These are phyloP conservation scores for Trapa bicornis DNA, from an alignment of 345 rosid species.

Conservation along the genomic window DNA sequence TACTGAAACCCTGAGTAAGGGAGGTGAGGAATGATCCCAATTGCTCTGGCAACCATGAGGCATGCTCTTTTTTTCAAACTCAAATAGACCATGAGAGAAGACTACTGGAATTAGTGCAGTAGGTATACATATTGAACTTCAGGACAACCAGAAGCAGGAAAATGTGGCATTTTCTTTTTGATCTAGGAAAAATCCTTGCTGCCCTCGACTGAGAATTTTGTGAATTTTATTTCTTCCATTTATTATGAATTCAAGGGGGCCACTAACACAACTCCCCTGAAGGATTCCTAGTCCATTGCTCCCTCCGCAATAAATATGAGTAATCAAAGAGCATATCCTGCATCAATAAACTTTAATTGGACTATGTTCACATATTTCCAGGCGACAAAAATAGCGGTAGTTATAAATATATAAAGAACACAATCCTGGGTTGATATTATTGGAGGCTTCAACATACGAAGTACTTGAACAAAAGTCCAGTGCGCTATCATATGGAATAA, in stretches of 20 bases:
- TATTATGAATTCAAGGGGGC: slow-evolving; percentile 59
- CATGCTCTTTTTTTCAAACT: no score
- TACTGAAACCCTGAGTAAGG: no score
- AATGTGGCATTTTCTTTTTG: neutral
- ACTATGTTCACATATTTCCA: neutral
- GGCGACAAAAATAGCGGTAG: neutral
- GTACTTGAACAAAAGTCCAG: neutral
- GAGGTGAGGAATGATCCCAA: no score
- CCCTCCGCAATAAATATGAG: slow-evolving; percentile 24
- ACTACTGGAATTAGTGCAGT: neutral
- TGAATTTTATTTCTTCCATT: slow-evolving; percentile 31
- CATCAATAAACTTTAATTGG: neutral
- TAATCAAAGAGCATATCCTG: slow-evolving; percentile 1
- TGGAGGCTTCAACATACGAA: no score
- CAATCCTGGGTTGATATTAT: neutral
- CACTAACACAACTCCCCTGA: slow-evolving; percentile 23
- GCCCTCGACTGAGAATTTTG: slow-evolving; percentile 31
- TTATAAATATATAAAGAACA: neutral
- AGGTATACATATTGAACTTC: neutral
- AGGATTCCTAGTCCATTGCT: slow-evolving; percentile 43
- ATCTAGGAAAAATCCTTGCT: slow-evolving; percentile 23
- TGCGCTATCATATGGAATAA: neutral
- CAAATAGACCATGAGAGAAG: neutral
- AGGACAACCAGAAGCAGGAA: neutral
- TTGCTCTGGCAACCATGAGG: no score